phyloP scores from a whole-genome alignment of 2,329 filamentous ascomycete genomes.

The Alternaria atra region DNA sequence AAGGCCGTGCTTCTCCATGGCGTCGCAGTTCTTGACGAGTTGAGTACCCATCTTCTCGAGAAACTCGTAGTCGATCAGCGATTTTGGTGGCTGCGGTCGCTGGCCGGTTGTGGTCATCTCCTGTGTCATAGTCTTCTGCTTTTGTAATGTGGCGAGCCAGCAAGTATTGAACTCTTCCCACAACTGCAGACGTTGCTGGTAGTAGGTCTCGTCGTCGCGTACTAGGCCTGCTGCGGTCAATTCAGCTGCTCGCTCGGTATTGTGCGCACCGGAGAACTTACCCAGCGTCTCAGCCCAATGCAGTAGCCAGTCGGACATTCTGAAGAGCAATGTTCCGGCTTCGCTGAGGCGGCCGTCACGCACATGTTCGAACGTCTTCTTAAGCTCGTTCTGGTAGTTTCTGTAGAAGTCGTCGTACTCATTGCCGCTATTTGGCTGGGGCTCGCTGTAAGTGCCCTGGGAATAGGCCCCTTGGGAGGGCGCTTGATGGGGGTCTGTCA shows the following conservation, averaged over 20 bases:
- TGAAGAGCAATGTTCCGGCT: conserved; percentile 66
- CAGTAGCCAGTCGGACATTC: conserved; percentile 73
- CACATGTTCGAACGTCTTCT: conserved; percentile 75
- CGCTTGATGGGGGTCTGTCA: conserved; percentile 60
- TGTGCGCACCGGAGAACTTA: conserved; percentile 55
- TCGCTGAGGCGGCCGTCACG: conserved; percentile 68
- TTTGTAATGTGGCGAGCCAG: conserved; percentile 85
- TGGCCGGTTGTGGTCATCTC: conserved; percentile 67
- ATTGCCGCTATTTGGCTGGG: conserved; percentile 53
- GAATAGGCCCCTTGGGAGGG: conserved; percentile 51
- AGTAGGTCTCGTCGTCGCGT: conserved; percentile 79
- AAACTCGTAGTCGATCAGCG: conserved; percentile 71
- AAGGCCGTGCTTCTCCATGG: conserved; percentile 87
- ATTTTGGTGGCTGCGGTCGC: conserved; percentile 66
- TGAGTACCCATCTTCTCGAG: conserved; percentile 84
- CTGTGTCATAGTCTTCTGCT: conserved; percentile 78
- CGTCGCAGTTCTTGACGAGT: conserved; percentile 82
- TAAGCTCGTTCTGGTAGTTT: conserved; percentile 64
- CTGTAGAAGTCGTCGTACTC: conserved; percentile 74
- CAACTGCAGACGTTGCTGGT: conserved; percentile 79
- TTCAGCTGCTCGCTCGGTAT: conserved; percentile 51
- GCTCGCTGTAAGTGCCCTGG: conserved; percentile 45
- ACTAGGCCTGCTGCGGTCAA: conserved; percentile 79
- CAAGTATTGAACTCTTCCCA: conserved; percentile 96
- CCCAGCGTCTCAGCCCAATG: conserved; percentile 72